These are phyloP conservation scores for Tetraselmis chui DNA, from an alignment of 139 green algal species.

Conservation along the genomic window DNA sequence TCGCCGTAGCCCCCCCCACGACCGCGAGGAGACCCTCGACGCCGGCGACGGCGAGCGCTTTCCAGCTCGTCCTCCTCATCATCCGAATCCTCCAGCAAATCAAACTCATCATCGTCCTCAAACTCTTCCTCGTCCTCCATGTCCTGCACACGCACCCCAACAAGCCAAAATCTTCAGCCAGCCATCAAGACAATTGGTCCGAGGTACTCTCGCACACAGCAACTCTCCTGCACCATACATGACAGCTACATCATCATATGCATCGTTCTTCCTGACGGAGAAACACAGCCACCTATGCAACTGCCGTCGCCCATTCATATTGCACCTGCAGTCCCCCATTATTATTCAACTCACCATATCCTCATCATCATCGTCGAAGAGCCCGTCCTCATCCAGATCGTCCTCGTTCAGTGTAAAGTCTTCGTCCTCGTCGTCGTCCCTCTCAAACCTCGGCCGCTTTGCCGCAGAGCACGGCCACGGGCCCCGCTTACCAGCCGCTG, in stretches of 20 bases:
- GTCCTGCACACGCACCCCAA: too few species aligned
- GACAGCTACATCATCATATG: too few species aligned
- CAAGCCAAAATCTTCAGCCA: too few species aligned
- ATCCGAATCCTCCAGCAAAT: not conserved
- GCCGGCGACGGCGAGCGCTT: not conserved
- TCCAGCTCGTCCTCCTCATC: not conserved
- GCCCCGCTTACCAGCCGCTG: not conserved
- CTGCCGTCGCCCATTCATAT: too few species aligned
- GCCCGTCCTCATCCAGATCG: not conserved
- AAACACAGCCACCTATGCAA: too few species aligned
- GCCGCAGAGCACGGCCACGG: too few species aligned
- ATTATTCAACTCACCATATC: not conserved
- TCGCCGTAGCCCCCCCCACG: not conserved
- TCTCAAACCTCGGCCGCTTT: not conserved
- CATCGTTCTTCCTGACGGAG: too few species aligned
- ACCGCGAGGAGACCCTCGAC: too few species aligned
- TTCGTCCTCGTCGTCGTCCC: not conserved
- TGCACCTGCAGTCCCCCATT: too few species aligned
- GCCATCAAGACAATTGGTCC: too few species aligned
- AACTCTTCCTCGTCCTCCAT: not conserved
- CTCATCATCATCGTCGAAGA: not conserved
- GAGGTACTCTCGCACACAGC: too few species aligned
- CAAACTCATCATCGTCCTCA: not conserved
- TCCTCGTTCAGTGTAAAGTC: not conserved
- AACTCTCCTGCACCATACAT: too few species aligned